Percentiles rank a stretch among this genome's conserved stretches.
These are phyloP conservation scores for Skeletonema grethae DNA, from an alignment of 108 stramenopile genomes.

Conservation along the genomic window DNA sequence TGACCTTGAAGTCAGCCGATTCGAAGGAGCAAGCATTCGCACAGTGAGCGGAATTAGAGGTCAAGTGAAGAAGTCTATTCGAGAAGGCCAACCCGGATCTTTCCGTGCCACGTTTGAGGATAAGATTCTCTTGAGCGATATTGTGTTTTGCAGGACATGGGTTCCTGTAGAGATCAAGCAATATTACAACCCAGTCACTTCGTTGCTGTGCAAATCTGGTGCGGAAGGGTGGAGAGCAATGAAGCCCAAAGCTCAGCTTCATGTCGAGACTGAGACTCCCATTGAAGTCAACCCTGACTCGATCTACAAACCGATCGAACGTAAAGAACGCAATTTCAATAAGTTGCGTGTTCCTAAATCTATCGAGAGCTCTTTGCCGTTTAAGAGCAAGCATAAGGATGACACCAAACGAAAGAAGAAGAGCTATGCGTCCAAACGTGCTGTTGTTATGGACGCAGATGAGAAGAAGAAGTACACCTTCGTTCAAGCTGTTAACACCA, in stretches of 20 bases:
- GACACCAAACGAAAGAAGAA: conserved; percentile 67
- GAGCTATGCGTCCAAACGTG: conserved; percentile 83
- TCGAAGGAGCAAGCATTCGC: conserved; percentile 92
- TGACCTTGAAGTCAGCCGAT: conserved; percentile 94
- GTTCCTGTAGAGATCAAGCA: conserved; percentile 93
- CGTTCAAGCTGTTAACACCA: conserved; percentile 82
- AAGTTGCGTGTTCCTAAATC: conserved; percentile 85
- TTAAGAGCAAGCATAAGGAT: conserved; percentile 91
- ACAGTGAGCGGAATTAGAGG: conserved; percentile 98
- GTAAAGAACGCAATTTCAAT: conserved; percentile 80
- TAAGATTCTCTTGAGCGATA: conserved; percentile 96
- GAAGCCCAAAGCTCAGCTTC: conserved; percentile 92
- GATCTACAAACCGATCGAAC: conserved; percentile 97
- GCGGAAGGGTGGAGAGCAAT: conserved; percentile 85
- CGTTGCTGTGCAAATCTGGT: conserved; percentile 66
- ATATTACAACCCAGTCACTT: conserved; percentile 97
- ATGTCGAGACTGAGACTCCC: conserved; percentile 85
- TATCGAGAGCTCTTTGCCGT: conserved; percentile 93
- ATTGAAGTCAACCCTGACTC: conserved; percentile 96
- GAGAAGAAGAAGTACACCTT: conserved; percentile 84
- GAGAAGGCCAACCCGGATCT: conserved; percentile 87
- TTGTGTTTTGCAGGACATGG: conserved; percentile 97
- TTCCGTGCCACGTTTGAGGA: conserved; percentile 99
- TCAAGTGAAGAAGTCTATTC: conserved; percentile 91
- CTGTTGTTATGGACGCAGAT: conserved; percentile 79